Evolutionary conservation across 2,329 filamentous ascomycete genomes (phyloP), one percentile per base, ranked within the genome.

Genomic region (Paradendryphiella salina): DNA sequence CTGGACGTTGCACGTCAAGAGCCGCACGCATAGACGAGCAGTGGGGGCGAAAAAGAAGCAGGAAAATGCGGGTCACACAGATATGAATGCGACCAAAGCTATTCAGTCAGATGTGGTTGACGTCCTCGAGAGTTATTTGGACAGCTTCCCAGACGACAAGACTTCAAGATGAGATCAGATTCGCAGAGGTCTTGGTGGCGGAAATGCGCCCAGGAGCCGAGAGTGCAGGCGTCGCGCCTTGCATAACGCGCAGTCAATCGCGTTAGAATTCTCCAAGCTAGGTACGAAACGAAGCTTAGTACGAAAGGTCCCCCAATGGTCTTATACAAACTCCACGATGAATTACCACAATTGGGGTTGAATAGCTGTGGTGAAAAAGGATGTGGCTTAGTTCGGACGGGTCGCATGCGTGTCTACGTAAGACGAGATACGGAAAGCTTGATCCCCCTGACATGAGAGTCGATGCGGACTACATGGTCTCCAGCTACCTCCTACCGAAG

Each of bases 1-100:
- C 54, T 87, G 84, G 83, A 67, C 74, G 15, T 66, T 77, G 29
- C 85, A 87, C 67, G 64, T 82, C 9, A 76, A 76, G 43, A 83
- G 83, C 49, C 75, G 79, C 31, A 70, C 74, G 3, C 85, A 90
- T 61, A 71, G 72, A 37, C 70, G 72, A 49, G 66, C 65, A n/a
- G 63, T 69, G 5, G 64, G 63, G 0, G 43, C 44, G 5, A 63
- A 61, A 45, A 70, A 70, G 56, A 71, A 70, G 36, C 44, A 54
- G 20, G 58, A 65, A 9, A 61, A 63, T 6, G 51, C 44, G 8
- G 39, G 37, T 10, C 40, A 50, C 7, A 18, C 14, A 7, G 9
- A 23, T 3, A 17, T 45, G 3, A 57, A 49, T 17, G 23, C 46
- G 13, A 10, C 3, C 3, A 46, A 49, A 33, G 36, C 32, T 7